Base-by-base conservation (phyloP, 208 protist species). In the Strigomonas culicis region DNA sequence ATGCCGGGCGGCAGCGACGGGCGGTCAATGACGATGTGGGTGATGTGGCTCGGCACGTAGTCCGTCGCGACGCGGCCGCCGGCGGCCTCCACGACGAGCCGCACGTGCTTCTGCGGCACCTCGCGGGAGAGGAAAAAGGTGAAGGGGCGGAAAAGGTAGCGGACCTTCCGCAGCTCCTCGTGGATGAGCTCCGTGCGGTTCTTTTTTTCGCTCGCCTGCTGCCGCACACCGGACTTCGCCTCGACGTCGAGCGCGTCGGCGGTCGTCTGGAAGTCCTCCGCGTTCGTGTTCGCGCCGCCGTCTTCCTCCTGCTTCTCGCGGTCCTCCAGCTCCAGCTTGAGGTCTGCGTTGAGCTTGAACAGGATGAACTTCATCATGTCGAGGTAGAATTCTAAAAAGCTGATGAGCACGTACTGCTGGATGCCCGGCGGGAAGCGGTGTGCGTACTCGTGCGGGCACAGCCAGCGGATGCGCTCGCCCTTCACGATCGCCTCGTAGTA, bases 401-500 rank as follows among this genome's bases (percentile, higher is more conserved):
- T 98, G 25, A 96, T 62, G 66, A 99, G 86, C 30, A 99, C 86
- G 41, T 96, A 91, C 80, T 97, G 94, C 71, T 99, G 97, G 51
- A 99, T 94, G 59, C 98, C 93, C 0, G 80, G 47, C 15, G 94
- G 93, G 64, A 97, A 93, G 64, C 97, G 84, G 75, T 99, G 94
- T 10, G 88, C 80, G 83, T 99, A 99, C 71, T 96, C 75, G 86
- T 99, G 97, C 13, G 98, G 98, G 55, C 88, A 97, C 27, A 99
- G 70, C 98, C 98, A 99, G 22, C 97, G 98, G 46, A 99, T 76
- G 25, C 82, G 72, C 68, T 97, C 80, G 0, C 97, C 97, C 61
- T 91, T 77, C 30, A 99, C 83, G 36, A 97, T 66, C 4, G 97
- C 98, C 77, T 99, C 98, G 82, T 98, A 99, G 83, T 99, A 99